These are phyloP conservation scores for Urochloa ruziziensis DNA, from an alignment of 176 grass and related monocot genomes.

Conservation along the genomic window DNA sequence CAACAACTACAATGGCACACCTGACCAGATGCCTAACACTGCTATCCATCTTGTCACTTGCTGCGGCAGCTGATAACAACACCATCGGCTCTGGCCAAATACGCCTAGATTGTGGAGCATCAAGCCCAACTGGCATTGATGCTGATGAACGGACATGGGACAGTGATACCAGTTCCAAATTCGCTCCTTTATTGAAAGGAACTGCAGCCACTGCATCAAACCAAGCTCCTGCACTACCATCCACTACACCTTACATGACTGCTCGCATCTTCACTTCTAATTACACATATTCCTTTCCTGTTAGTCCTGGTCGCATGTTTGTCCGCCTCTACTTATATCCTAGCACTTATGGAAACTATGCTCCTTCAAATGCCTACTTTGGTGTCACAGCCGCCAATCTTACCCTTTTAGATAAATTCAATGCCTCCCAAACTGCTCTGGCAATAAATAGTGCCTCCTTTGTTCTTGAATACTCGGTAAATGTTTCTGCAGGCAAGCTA, in stretches of 20 bases:
- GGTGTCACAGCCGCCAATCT: constrained; percentile 18
- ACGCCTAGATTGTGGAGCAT: constrained; percentile 51
- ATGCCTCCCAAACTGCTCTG: constrained; percentile 34
- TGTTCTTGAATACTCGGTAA: constrained; percentile 56
- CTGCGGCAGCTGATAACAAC: constrained; percentile 9
- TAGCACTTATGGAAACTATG: constrained; percentile 12
- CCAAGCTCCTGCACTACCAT: constrained; percentile 32
- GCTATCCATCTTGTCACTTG: background rate
- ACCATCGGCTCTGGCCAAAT: constrained; percentile 26
- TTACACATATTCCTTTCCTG: constrained; percentile 66
- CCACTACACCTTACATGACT: constrained; percentile 16
- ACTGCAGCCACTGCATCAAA: background rate
- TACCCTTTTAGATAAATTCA: constrained; percentile 58
- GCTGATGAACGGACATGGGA: constrained; percentile 27
- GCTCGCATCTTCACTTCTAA: constrained; percentile 53
- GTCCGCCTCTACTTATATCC: constrained; percentile 83
- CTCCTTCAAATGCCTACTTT: constrained; percentile 39
- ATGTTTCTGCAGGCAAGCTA: constrained; percentile 37
- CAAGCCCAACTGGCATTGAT: background rate
- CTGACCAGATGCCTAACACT: constrained; percentile 10
- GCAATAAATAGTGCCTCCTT: constrained; percentile 1
- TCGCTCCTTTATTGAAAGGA: constrained; percentile 38
- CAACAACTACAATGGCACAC: background rate
- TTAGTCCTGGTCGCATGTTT: constrained; percentile 51
- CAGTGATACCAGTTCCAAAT: constrained; percentile 47